A percentile compares a stretch with the other conserved stretches of the same genome.
phyloP scores from a whole-genome alignment of 305 asterid genomes.

The Petunia hybrid region DNA sequence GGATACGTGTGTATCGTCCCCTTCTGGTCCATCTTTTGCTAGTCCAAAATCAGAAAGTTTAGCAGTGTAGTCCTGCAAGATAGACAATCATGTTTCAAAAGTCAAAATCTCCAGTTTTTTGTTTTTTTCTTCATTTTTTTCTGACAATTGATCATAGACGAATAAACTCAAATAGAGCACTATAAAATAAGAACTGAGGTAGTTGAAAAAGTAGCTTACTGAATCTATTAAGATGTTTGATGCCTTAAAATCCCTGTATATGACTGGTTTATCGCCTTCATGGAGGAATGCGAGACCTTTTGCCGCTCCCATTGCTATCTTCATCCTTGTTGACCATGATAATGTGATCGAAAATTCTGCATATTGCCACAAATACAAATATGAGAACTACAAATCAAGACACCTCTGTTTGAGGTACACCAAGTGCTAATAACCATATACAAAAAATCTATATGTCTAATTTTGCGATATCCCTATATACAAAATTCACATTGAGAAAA shows the following conservation, averaged over 20 bases:
- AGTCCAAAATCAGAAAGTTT: slow-evolving; percentile 50
- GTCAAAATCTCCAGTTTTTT: neutral
- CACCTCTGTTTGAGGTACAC: neutral
- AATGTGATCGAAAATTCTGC: slow-evolving; percentile 45
- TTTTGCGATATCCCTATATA: too few species aligned
- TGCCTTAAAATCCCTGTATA: slow-evolving; percentile 49
- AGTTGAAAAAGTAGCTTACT: slow-evolving; percentile 32
- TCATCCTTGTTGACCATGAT: slow-evolving; percentile 47
- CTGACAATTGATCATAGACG: too few species aligned
- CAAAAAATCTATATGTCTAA: too few species aligned
- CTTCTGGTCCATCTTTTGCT: slow-evolving; percentile 52
- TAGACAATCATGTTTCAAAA: neutral
- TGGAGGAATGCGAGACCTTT: slow-evolving; percentile 53
- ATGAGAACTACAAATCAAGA: neutral
- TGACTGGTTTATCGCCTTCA: slow-evolving; percentile 46
- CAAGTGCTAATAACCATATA: too few species aligned
- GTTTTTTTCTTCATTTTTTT: neutral
- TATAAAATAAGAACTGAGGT: neutral
- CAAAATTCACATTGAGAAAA: neutral
- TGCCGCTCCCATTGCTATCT: slow-evolving; percentile 50
- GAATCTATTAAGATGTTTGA: slow-evolving; percentile 48
- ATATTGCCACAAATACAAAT: slow-evolving; percentile 10
- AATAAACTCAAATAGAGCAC: neutral
- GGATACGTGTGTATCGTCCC: slow-evolving; percentile 48
- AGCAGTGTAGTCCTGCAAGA: slow-evolving; percentile 45